Evolutionary conservation across 768 basidiomycete genomes (phyloP).

Genomic region (Lenzites betulinus): DNA sequence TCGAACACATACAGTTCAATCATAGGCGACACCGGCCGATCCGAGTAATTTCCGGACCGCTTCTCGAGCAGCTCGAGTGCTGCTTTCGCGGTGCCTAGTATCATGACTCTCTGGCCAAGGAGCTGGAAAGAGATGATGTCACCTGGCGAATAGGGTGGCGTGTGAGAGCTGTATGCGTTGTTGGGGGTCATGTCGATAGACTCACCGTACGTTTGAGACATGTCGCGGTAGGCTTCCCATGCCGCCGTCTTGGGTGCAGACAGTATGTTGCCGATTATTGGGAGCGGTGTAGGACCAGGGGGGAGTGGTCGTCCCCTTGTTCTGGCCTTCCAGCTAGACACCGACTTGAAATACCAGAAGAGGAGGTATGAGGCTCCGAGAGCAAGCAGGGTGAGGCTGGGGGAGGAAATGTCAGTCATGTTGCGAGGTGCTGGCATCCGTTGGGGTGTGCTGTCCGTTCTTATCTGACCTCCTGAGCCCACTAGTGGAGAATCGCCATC

Average conservation of each 20-base stretch:
- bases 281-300: slow-evolving; percentile 26
- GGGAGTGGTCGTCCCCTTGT: slow-evolving; percentile 18
- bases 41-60: slow-evolving; percentile 43
- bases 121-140: slow-evolving; percentile 15
- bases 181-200: too few relatives aligned
- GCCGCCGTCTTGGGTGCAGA: slow-evolving; percentile 20
- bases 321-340: slow-evolving; percentile 9
- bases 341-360: background rate
- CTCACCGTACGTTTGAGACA: slow-evolving; percentile 3
- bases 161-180: too few relatives aligned
- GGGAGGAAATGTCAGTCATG: background rate
- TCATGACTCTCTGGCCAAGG: slow-evolving; percentile 31
- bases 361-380: background rate
- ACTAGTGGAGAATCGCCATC: background rate
- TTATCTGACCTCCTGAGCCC: background rate
- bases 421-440: background rate
- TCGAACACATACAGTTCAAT: slow-evolving; percentile 13
- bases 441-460: background rate
- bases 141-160: background rate
- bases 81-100: slow-evolving; percentile 39
- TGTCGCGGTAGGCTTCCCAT: slow-evolving; percentile 20
- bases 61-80: slow-evolving; percentile 45
- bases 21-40: slow-evolving; percentile 24
- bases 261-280: slow-evolving; percentile 25
- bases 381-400: background rate